A percentile compares a stretch with the other conserved stretches of the same genome.
These are phyloP conservation scores for Penicillium fimorum DNA, from an alignment of 495 filamentous ascomycete species.

Conservation along the genomic window DNA sequence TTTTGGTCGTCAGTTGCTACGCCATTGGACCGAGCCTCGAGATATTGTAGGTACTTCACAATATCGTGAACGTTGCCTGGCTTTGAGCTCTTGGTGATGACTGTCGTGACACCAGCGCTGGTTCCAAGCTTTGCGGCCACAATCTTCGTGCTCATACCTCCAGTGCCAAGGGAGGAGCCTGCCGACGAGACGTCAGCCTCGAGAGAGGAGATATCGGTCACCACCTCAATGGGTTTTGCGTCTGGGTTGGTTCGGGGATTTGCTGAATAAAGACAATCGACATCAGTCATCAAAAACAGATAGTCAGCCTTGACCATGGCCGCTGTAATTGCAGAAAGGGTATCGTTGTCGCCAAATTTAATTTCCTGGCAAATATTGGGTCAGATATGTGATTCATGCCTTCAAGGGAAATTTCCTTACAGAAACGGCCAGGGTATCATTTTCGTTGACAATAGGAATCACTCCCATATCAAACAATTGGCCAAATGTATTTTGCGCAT, in stretches of 20 bases:
- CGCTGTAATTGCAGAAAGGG: slow-evolving; percentile 90
- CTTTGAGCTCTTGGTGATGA: slow-evolving; percentile 88
- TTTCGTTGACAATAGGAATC: slow-evolving; percentile 98
- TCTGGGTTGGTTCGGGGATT: slow-evolving; percentile 84
- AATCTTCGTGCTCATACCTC: slow-evolving; percentile 97
- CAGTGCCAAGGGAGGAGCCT: slow-evolving; percentile 88
- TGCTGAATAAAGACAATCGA: slow-evolving; percentile 94
- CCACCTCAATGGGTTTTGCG: slow-evolving; percentile 85
- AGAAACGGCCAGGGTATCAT: slow-evolving; percentile 92
- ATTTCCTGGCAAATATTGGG: slow-evolving; percentile 62
- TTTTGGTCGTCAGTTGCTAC: slow-evolving; percentile 22
- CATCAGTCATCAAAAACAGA: slow-evolving; percentile 97
- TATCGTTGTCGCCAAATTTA: slow-evolving; percentile 99
- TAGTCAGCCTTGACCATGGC: slow-evolving; percentile 97
- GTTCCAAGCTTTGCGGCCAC: slow-evolving; percentile 91
- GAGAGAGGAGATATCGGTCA: slow-evolving; percentile 83
- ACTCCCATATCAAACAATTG: slow-evolving; percentile 93
- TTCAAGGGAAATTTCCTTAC: slow-evolving; percentile 33
- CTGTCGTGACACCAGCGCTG: slow-evolving; percentile 89
- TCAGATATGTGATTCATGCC: background rate
- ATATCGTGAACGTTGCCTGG: slow-evolving; percentile 92
- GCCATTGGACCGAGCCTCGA: slow-evolving; percentile 27
- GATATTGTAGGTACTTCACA: slow-evolving; percentile 72
- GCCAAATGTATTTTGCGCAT: slow-evolving; percentile 89
- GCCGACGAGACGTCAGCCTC: slow-evolving; percentile 88